A percentile compares a stretch with the other conserved stretches of the same genome.
These are phyloP conservation scores for Lipomyces yamadae DNA, from an alignment of 805 yeast species.

Conservation along the genomic window DNA sequence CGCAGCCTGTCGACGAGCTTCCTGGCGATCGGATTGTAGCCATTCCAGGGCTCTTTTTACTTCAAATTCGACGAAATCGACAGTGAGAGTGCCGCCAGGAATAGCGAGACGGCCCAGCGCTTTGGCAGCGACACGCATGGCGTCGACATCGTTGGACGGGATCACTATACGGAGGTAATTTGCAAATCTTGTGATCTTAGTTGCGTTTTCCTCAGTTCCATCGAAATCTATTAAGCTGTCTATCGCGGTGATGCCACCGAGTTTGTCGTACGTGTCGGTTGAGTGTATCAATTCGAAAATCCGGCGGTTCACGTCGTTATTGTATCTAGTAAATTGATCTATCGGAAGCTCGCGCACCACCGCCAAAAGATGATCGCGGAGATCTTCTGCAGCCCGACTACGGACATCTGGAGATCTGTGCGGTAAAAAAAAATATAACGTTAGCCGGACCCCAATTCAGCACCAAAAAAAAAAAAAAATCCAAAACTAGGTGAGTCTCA, in stretches of 20 bases:
- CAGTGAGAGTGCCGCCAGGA: conserved; percentile 87
- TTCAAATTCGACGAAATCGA: conserved; percentile 91
- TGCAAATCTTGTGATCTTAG: conserved; percentile 88
- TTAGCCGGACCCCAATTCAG: background rate
- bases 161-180: conserved; percentile 81
- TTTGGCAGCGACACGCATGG: conserved; percentile 83
- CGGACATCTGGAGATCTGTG: conserved; percentile 35
- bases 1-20: conserved; percentile 81
- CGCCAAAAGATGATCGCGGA: conserved; percentile 69
- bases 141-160: conserved; percentile 79
- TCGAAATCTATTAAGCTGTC: conserved; percentile 85
- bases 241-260: conserved; percentile 91
- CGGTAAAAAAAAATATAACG: background rate
- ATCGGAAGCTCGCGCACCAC: conserved; percentile 80
- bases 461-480: background rate
- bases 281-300: conserved; percentile 85
- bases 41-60: conserved; percentile 89
- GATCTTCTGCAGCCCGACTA: conserved; percentile 65
- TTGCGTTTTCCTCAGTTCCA: conserved; percentile 79
- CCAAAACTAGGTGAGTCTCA: conserved; percentile 29
- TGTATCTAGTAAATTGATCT: conserved; percentile 80
- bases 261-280: conserved; percentile 67
- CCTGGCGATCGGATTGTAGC: conserved; percentile 82
- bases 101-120: conserved; percentile 87
- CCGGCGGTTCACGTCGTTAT: conserved; percentile 82